Evolutionary conservation across 768 basidiomycete species (phyloP).

Genomic region (Mycena floridula): DNA sequence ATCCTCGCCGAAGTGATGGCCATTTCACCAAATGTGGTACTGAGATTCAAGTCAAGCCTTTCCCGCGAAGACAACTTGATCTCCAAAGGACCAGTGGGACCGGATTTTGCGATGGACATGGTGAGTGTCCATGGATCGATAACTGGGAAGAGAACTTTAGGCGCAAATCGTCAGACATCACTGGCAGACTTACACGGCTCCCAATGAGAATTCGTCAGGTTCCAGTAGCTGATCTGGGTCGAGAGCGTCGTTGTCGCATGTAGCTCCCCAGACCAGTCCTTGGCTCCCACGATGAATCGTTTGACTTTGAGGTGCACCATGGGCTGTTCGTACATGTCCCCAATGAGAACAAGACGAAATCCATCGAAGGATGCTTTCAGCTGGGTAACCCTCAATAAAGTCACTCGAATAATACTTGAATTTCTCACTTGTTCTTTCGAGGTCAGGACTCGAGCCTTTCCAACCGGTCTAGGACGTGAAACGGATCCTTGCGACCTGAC

Average conservation of each 20-base stretch:
- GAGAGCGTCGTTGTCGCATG: conserved; percentile 79
- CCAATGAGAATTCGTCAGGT: conserved; percentile 96
- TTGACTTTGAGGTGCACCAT: conserved; percentile 85
- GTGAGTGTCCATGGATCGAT: conserved; percentile 96
- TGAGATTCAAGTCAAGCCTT: conserved; percentile 86
- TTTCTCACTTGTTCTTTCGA: conserved; percentile 75
- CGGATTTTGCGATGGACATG: conserved; percentile 53
- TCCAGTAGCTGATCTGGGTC: conserved; percentile 91
- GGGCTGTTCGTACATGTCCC: conserved; percentile 92
- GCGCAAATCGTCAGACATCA: conserved; percentile 3
- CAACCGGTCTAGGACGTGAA: conserved; percentile 14
- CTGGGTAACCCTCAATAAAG: conserved; percentile 29
- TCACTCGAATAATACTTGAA: neutral
- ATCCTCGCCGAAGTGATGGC: conserved; percentile 66
- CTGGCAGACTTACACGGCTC: conserved; percentile 64
- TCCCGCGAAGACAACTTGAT: conserved; percentile 69
- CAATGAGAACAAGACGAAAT: conserved; percentile 88
- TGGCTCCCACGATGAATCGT: conserved; percentile 74
- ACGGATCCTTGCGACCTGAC: neutral
- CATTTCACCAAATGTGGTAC: conserved; percentile 85
- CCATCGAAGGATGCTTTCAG: conserved; percentile 85
- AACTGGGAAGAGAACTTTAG: conserved; percentile 36
- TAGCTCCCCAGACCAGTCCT: conserved; percentile 92
- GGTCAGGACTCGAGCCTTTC: conserved; percentile 40
- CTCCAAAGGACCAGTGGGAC: conserved; percentile 42